phyloP scores from a whole-genome alignment of 108 stramenopile species.

The Schizochytrium sp. region DNA sequence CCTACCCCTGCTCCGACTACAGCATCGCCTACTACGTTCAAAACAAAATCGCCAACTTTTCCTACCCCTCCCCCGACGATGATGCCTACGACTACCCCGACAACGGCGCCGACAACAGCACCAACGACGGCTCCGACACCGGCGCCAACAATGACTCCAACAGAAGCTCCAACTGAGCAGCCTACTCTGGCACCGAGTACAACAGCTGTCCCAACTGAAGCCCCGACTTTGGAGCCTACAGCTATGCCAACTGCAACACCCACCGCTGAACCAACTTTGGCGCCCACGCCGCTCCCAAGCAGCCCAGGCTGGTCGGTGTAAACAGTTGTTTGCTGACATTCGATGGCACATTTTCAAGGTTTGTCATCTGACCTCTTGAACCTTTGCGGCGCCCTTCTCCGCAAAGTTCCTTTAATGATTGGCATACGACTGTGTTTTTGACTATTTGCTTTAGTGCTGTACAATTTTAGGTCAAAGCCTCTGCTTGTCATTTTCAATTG shows the following conservation, averaged over 20 bases:
- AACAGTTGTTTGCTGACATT: background rate
- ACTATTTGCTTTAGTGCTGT: too few species aligned
- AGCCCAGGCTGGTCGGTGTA: background rate
- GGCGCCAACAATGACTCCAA: background rate
- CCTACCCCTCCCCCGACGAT: background rate
- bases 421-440: too few species aligned
- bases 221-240: conserved; percentile 29
- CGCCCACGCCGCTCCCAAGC: background rate
- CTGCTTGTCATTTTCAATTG: too few species aligned
- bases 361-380: too few species aligned
- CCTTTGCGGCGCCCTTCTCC: too few species aligned
- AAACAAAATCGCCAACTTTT: background rate
- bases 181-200: background rate
- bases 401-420: too few species aligned
- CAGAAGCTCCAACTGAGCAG: conserved; percentile 4
- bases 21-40: background rate
- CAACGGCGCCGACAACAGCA: background rate
- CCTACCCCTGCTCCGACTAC: background rate
- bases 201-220: background rate
- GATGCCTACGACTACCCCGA: background rate
- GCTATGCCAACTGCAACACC: background rate
- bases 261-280: background rate
- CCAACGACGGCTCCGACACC: background rate
- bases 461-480: too few species aligned
- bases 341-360: background rate